Evolutionary conservation across 768 basidiomycete species (phyloP).

Genomic region (Gymnopilus junonius): DNA sequence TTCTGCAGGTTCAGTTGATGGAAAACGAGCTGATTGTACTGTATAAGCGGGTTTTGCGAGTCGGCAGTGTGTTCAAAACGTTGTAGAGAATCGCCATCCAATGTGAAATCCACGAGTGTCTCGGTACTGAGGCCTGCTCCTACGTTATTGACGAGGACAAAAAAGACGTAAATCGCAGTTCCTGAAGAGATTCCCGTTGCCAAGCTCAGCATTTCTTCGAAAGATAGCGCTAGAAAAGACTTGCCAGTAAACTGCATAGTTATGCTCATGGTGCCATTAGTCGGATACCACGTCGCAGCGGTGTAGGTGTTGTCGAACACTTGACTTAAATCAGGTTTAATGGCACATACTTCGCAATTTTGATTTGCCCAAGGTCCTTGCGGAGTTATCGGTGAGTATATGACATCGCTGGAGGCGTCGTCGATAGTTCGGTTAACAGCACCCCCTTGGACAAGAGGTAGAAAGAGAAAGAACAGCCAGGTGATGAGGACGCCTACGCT

Average conservation of each 20-base stretch:
- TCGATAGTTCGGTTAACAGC: conserved; percentile 39
- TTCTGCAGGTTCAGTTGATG: conserved; percentile 30
- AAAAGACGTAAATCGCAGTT: conserved; percentile 44
- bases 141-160: conserved; percentile 37
- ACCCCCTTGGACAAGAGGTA: conserved; percentile 1
- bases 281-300: conserved; percentile 35
- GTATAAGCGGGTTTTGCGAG: conserved; percentile 16
- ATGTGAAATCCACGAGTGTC: conserved; percentile 34
- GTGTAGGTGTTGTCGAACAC: conserved; percentile 34
- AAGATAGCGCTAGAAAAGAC: neutral
- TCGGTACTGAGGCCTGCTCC: conserved; percentile 29
- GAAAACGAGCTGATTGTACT: conserved; percentile 39
- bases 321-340: conserved; percentile 23
- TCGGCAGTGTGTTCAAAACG: conserved; percentile 32
- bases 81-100: conserved; percentile 27
- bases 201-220: neutral
- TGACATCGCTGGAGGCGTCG: conserved; percentile 38
- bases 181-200: conserved; percentile 24
- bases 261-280: conserved; percentile 23
- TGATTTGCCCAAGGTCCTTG: conserved; percentile 29
- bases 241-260: conserved; percentile 32
- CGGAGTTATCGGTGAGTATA: conserved; percentile 25
- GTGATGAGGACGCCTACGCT: neutral
- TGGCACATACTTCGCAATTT: conserved; percentile 26
- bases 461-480: conserved; percentile 5